Evolutionary conservation across 257 asterid genomes (phyloP).

Genomic region (Salvia splendens): DNA sequence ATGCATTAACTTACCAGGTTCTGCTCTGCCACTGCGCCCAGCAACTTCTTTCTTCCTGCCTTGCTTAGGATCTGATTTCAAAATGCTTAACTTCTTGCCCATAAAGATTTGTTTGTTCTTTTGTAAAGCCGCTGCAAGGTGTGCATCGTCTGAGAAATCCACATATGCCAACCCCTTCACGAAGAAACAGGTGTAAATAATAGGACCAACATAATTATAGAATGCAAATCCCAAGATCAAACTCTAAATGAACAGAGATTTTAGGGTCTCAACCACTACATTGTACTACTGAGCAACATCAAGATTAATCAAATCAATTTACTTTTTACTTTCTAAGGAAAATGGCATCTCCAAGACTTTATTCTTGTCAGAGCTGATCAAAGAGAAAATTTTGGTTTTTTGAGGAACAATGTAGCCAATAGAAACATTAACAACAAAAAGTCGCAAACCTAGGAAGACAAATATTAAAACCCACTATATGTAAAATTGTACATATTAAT

Average conservation of each 20-base stretch:
- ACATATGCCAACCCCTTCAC: slow-evolving; percentile 90
- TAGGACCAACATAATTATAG: neutral
- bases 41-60: slow-evolving; percentile 51
- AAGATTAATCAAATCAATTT: neutral
- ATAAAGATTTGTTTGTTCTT: slow-evolving; percentile 64
- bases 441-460: neutral
- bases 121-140: slow-evolving; percentile 72
- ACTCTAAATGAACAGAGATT: slow-evolving; percentile 1
- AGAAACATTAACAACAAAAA: neutral
- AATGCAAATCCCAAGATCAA: slow-evolving; percentile 15
- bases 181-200: slow-evolving; percentile 34
- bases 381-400: neutral
- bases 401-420: neutral
- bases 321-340: neutral
- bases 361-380: neutral
- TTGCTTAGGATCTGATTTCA: slow-evolving; percentile 72
- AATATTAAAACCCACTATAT: neutral
- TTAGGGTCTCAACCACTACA: neutral
- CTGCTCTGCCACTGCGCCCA: slow-evolving; percentile 40
- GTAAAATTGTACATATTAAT: slow-evolving; percentile 5
- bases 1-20: slow-evolving; percentile 46
- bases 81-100: slow-evolving; percentile 71
- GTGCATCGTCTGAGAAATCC: slow-evolving; percentile 81
- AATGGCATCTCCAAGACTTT: slow-evolving; percentile 1
- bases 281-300: neutral